Conservation (phyloP, 1,139 yeast genomes). For the Candida pseudoviswanathii region DNA sequence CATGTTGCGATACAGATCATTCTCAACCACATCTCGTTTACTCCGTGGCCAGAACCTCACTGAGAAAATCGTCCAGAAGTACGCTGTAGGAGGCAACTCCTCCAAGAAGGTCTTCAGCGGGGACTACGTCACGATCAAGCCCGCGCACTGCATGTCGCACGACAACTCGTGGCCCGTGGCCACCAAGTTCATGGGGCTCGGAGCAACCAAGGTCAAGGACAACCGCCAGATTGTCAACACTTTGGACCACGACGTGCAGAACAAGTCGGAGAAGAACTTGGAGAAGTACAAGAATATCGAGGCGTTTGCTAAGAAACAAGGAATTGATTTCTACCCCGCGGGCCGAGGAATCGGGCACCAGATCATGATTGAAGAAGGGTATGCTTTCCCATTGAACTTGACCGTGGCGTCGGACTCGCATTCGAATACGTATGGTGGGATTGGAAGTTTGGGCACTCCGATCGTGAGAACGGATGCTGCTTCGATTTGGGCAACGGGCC, state of each 20-base stretch:
- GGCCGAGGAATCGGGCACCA: conserved; percentile 99
- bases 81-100: conserved; percentile 66
- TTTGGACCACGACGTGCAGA: conserved; percentile 96
- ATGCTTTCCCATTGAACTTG: conserved; percentile 90
- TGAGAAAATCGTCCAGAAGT: conserved; percentile 91
- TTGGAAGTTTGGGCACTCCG: conserved; percentile 95
- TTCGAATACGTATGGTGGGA: conserved; percentile 96
- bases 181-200: conserved; percentile 90
- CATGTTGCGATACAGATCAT: conserved; percentile 14
- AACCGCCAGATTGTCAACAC: conserved; percentile 93
- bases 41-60: conserved; percentile 76
- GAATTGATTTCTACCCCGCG: conserved; percentile 97
- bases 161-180: conserved; percentile 99
- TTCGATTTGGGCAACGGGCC: conserved; percentile 98
- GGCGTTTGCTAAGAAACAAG: conserved; percentile 83
- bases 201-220: conserved; percentile 81
- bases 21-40: conserved; percentile 14
- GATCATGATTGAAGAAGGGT: conserved; percentile 98
- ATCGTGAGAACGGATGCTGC: conserved; percentile 99
- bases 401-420: conserved; percentile 98
- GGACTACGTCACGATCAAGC: conserved; percentile 91
- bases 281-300: conserved; percentile 87
- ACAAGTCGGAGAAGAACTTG: conserved; percentile 83
- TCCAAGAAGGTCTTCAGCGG: conserved; percentile 76
- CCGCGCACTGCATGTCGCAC: conserved; percentile 98